Percentiles rank a stretch among this genome's conserved stretches.
Evolutionary conservation across 208 protist genomes (phyloP).

Genomic region (Porcisia deanei): DNA sequence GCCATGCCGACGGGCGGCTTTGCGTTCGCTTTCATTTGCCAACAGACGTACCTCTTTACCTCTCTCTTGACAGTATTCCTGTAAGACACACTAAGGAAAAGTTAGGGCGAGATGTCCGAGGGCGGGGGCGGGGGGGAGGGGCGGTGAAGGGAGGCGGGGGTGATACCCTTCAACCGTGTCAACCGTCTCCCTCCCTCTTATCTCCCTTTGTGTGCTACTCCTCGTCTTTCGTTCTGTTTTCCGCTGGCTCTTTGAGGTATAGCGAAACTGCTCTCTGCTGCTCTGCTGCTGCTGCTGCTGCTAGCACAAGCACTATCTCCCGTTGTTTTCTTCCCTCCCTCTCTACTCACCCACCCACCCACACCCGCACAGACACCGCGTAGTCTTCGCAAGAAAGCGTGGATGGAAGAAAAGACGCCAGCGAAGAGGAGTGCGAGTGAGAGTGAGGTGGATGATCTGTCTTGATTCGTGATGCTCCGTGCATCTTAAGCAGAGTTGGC

Average conservation of each 20-base stretch:
- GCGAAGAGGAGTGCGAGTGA: not conserved
- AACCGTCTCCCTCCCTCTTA: not conserved
- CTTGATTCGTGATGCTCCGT: not conserved
- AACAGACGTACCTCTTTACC: constrained; percentile 29
- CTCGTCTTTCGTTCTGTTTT: too few relatives aligned
- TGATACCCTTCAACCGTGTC: not conserved
- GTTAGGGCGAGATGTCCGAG: not conserved
- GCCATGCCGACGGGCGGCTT: constrained; percentile 47
- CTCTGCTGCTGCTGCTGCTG: not conserved
- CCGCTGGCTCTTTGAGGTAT: too few relatives aligned
- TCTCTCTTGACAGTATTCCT: constrained; percentile 42
- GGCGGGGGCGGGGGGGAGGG: not conserved
- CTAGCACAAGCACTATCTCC: not conserved
- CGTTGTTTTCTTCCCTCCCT: too few relatives aligned
- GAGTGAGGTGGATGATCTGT: not conserved
- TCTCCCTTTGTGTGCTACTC: not conserved
- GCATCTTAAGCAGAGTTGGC: too few relatives aligned
- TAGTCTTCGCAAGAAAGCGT: not conserved
- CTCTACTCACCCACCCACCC: too few relatives aligned
- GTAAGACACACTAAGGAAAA: constrained; percentile 2
- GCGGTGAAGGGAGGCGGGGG: not conserved
- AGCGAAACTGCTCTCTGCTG: not conserved
- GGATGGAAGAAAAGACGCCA: not conserved
- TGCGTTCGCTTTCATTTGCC: constrained; percentile 37
- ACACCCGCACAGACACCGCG: too few relatives aligned